Evolutionary conservation across 441 rosid species (phyloP).

Genomic region (Erysimum cheiri): DNA sequence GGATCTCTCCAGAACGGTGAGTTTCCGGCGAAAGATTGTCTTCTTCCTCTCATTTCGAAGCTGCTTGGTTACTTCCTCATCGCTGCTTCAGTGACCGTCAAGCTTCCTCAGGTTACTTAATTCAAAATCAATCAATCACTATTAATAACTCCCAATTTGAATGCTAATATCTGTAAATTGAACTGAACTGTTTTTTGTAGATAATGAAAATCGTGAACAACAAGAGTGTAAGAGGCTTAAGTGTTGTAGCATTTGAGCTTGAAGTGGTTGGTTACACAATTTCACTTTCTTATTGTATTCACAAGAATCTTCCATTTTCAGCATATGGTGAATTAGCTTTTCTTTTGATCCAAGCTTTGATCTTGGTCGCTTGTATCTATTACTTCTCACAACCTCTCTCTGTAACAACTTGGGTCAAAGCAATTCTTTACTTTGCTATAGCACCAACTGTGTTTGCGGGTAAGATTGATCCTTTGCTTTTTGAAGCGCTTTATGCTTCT

Average conservation of each 20-base stretch:
- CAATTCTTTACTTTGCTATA: constrained; percentile 63
- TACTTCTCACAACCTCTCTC: constrained; percentile 62
- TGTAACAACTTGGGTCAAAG: constrained; percentile 57
- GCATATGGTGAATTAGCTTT: constrained; percentile 76
- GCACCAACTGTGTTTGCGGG: constrained; percentile 76
- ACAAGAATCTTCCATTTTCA: constrained; percentile 74
- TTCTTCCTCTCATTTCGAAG: constrained; percentile 74
- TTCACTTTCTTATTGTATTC: constrained; percentile 74
- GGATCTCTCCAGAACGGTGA: constrained; percentile 56
- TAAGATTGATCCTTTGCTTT: constrained; percentile 62
- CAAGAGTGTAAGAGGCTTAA: constrained; percentile 72
- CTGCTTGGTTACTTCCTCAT: constrained; percentile 78
- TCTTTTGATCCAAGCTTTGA: constrained; percentile 77
- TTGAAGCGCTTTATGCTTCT: constrained; percentile 80
- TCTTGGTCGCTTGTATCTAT: constrained; percentile 67
- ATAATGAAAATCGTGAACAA: constrained; percentile 72
- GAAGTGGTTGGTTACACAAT: constrained; percentile 80
- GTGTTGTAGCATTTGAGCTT: constrained; percentile 69
- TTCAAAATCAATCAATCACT: background rate
- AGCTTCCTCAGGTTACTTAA: constrained; percentile 70
- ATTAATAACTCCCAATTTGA: background rate
- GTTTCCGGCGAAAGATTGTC: constrained; percentile 64
- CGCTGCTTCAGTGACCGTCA: constrained; percentile 82
- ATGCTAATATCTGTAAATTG: background rate
- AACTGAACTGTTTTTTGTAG: constrained; percentile 37